These are phyloP conservation scores for Pseudogymnoascus sp. DNA, from an alignment of 2,329 filamentous ascomycete species.

Conservation along the genomic window DNA sequence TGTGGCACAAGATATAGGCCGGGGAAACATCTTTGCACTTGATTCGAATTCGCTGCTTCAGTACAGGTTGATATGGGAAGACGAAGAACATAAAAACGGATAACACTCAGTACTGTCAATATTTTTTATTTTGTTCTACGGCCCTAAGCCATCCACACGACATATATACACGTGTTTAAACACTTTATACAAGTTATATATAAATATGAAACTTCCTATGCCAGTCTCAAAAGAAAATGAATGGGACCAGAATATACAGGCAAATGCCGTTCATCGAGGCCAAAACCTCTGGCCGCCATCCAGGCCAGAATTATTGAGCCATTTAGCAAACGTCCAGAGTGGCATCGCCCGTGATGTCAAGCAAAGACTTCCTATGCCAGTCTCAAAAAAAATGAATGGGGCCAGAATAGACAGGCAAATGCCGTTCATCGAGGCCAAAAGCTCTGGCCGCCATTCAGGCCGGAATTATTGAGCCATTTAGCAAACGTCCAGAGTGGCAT, in stretches of 20 bases:
- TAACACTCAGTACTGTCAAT: too few species aligned
- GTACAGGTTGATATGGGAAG: too few species aligned
- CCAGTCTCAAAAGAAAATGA: background rate
- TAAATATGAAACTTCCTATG: background rate
- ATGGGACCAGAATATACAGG: background rate
- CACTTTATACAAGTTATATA: background rate
- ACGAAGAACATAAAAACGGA: too few species aligned
- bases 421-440: background rate
- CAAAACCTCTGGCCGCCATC: background rate
- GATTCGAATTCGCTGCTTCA: too few species aligned
- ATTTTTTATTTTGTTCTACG: background rate
- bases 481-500: slow-evolving; percentile 35
- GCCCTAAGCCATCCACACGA: background rate
- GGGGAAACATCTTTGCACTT: too few species aligned
- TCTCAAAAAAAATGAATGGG: background rate
- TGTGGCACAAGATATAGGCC: too few species aligned
- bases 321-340: slow-evolving; percentile 33
- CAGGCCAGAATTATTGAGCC: background rate
- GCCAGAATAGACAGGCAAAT: background rate
- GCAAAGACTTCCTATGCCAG: background rate
- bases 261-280: background rate
- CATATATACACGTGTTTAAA: background rate
- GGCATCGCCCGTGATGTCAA: slow-evolving; percentile 41
- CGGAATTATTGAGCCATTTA: slow-evolving; percentile 16
- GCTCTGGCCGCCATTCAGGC: background rate